Conservation (phyloP, 2,329 filamentous ascomycete genomes). For the Cucurbitaria berberidis region DNA sequence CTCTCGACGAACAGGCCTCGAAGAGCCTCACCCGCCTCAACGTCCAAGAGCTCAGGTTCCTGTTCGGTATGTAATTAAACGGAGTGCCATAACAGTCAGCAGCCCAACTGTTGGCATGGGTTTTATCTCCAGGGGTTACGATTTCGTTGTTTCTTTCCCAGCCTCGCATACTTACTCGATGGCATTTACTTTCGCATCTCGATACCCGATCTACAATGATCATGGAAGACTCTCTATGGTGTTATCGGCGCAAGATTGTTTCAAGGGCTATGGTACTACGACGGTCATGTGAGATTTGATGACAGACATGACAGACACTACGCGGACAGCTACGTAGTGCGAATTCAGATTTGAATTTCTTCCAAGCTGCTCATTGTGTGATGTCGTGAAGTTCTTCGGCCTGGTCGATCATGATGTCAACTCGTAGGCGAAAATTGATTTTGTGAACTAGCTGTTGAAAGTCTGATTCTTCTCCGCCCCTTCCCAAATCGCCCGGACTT, state of each 20-base stretch:
- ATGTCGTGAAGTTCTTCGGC: background rate
- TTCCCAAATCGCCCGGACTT: background rate
- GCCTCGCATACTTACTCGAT: background rate
- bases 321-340: background rate
- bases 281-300: background rate
- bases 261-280: background rate
- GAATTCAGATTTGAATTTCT: background rate
- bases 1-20: conserved; percentile 76
- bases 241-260: background rate
- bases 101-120: too few species aligned
- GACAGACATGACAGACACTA: background rate
- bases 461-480: background rate
- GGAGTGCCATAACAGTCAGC: background rate
- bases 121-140: too few species aligned
- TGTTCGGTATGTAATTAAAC: conserved; percentile 62
- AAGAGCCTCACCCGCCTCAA: conserved; percentile 71
- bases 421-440: background rate
- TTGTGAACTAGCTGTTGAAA: background rate
- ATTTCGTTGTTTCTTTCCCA: background rate
- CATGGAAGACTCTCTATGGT: background rate
- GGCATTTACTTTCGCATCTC: conserved; percentile 4
- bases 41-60: conserved; percentile 69
- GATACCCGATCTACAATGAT: conserved; percentile 15
- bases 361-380: background rate
- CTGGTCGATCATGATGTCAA: background rate